phyloP scores from a whole-genome alignment of 73 alveolate species.

The Blepharisma japonicum region DNA sequence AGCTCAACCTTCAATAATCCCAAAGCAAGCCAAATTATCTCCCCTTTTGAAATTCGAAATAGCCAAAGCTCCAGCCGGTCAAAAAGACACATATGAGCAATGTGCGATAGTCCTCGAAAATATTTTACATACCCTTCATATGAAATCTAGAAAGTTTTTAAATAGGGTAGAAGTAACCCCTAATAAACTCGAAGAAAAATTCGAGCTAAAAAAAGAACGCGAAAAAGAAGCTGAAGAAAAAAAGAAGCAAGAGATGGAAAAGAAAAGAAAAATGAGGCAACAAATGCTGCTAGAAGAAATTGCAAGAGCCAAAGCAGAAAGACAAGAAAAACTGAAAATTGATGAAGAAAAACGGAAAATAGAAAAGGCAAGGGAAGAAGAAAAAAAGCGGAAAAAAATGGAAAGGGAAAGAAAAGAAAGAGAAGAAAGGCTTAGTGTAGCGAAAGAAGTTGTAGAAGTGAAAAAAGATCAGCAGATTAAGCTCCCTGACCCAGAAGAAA shows the following conservation, averaged over 20 bases:
- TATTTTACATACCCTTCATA: neutral
- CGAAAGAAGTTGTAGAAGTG: neutral
- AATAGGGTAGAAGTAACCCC: neutral
- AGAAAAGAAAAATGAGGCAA: slow-evolving; percentile 13
- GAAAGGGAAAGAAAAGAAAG: neutral
- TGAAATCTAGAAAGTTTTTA: neutral
- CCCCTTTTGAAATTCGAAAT: slow-evolving; percentile 2
- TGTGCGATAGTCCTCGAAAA: slow-evolving; percentile 13
- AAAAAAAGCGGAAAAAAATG: neutral
- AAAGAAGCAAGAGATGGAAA: neutral
- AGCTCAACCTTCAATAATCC: neutral
- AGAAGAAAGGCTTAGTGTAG: neutral
- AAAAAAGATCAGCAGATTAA: neutral
- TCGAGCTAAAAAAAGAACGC: neutral
- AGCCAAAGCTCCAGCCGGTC: neutral
- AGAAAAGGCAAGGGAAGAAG: neutral
- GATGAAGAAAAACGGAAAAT: slow-evolving; percentile 19
- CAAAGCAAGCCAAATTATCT: neutral
- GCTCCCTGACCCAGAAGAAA: too few species aligned
- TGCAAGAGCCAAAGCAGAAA: neutral
- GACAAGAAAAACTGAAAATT: neutral
- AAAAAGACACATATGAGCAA: neutral
- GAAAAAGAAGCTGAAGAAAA: slow-evolving; percentile 12
- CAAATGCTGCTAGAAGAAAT: neutral
- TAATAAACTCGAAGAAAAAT: neutral